Evolutionary conservation across 805 yeast species (phyloP).

Genomic region (Citeromyces nyonsensis): DNA sequence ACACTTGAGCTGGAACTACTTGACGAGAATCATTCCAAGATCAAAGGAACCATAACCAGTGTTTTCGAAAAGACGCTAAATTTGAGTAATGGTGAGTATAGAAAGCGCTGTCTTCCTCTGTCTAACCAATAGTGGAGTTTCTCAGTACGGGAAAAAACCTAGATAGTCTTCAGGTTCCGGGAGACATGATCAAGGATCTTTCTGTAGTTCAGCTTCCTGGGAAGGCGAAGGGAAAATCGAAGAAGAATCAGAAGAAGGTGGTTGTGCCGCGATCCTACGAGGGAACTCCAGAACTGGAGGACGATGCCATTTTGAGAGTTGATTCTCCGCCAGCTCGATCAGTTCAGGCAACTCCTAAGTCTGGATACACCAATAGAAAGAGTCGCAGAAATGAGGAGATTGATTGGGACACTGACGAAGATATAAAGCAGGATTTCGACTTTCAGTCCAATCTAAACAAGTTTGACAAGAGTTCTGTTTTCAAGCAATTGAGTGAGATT

Average conservation of each 20-base stretch:
- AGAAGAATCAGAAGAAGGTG: conserved; percentile 4
- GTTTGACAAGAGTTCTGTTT: conserved; percentile 70
- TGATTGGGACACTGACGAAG: conserved; percentile 33
- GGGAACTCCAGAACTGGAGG: conserved; percentile 2
- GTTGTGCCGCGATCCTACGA: too few species aligned
- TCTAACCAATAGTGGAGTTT: conserved; percentile 4
- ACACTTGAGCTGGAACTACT: too few species aligned
- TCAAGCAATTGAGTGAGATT: conserved; percentile 53
- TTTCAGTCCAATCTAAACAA: conserved; percentile 67
- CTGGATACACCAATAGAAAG: too few species aligned
- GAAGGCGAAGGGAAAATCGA: conserved; percentile 8
- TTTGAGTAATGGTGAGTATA: too few species aligned
- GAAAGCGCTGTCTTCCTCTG: too few species aligned
- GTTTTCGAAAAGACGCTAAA: too few species aligned
- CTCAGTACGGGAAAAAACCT: conserved; percentile 5
- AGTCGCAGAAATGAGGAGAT: too few species aligned
- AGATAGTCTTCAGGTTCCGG: conserved; percentile 9
- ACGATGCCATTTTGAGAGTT: background rate
- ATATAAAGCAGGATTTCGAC: conserved; percentile 56
- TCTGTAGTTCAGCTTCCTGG: conserved; percentile 39
- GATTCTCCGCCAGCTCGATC: conserved; percentile 5
- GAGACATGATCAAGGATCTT: conserved; percentile 31
- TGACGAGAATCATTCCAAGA: too few species aligned
- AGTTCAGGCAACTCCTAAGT: conserved; percentile 5
- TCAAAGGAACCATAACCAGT: too few species aligned